phyloP scores from a whole-genome alignment of 208 protist genomes.

The Trichomonas vaginalis region DNA sequence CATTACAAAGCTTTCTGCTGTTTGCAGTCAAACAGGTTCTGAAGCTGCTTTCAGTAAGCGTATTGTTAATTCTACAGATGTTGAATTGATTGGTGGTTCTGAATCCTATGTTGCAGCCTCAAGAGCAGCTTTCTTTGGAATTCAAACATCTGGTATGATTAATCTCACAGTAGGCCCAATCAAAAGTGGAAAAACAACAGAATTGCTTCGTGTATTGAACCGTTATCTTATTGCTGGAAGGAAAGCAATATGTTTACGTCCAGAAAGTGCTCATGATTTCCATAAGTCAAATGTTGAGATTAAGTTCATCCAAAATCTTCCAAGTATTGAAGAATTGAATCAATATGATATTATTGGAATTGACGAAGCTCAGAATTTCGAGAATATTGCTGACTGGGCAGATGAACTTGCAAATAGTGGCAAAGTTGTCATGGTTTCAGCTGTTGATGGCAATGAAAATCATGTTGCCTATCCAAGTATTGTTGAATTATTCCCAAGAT shows the following conservation, averaged over 20 bases:
- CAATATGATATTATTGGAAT: slow-evolving; percentile 64
- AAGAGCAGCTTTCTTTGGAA: not conserved
- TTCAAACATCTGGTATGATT: slow-evolving; percentile 31
- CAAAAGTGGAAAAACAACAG: slow-evolving; percentile 71
- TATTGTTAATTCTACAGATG: not conserved
- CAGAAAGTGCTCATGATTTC: slow-evolving; percentile 58
- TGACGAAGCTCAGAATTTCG: slow-evolving; percentile 63
- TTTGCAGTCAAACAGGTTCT: slow-evolving; percentile 63
- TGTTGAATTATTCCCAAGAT: not conserved
- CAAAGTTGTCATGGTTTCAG: slow-evolving; percentile 72
- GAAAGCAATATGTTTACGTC: slow-evolving; percentile 64
- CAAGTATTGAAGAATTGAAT: slow-evolving; percentile 1
- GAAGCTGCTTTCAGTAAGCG: slow-evolving; percentile 36
- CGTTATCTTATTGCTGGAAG: slow-evolving; percentile 56
- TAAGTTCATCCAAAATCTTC: slow-evolving; percentile 35
- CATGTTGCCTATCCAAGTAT: slow-evolving; percentile 54
- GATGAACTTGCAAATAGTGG: slow-evolving; percentile 57
- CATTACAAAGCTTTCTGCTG: slow-evolving; percentile 64
- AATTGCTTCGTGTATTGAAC: slow-evolving; percentile 63
- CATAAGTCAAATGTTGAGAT: slow-evolving; percentile 53
- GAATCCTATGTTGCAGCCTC: not conserved
- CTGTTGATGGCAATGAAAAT: slow-evolving; percentile 68
- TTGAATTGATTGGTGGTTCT: not conserved
- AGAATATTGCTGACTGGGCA: slow-evolving; percentile 62
- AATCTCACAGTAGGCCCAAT: slow-evolving; percentile 74